These are phyloP conservation scores for Rhizopogon vinicolor DNA, from an alignment of 768 basidiomycete species.

Conservation along the genomic window DNA sequence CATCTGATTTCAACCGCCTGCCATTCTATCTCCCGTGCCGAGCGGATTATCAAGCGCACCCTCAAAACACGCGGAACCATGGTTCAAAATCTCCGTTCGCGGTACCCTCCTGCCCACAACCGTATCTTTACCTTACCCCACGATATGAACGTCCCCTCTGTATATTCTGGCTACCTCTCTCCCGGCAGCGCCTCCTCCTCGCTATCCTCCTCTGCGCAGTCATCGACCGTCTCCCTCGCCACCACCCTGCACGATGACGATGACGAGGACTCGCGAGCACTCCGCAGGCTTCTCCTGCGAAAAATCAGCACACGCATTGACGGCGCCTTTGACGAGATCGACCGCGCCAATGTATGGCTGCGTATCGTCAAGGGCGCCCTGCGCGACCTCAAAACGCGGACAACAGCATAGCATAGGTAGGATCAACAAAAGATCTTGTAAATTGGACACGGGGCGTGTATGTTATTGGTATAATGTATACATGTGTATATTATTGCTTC, in stretches of 20 bases:
- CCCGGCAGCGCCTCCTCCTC: conserved; percentile 15
- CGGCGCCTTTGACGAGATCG: conserved; percentile 60
- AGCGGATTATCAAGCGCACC: conserved; percentile 50
- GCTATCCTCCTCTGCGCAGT: conserved; percentile 23
- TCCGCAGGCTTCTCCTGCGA: conserved; percentile 59
- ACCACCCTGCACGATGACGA: conserved; percentile 49
- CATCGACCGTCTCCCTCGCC: conserved; percentile 42
- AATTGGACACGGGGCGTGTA: neutral
- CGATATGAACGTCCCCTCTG: conserved; percentile 1
- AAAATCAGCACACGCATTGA: conserved; percentile 57
- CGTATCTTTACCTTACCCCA: conserved; percentile 18
- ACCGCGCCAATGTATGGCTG: conserved; percentile 55
- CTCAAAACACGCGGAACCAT: conserved; percentile 50
- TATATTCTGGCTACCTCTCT: conserved; percentile 16
- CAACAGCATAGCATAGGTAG: neutral
- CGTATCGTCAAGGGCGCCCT: conserved; percentile 61
- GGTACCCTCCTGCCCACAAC: conserved; percentile 14
- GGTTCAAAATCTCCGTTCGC: conserved; percentile 38
- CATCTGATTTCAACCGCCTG: conserved; percentile 49
- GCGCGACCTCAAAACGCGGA: conserved; percentile 40
- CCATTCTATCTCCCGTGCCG: conserved; percentile 53
- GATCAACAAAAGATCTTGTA: neutral
- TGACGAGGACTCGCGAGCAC: conserved; percentile 58
- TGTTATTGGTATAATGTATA: conserved; percentile 7
- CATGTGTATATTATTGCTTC: conserved; percentile 7